phyloP scores from a whole-genome alignment of 1,139 yeast genomes.

The Kazachstania sp. region DNA sequence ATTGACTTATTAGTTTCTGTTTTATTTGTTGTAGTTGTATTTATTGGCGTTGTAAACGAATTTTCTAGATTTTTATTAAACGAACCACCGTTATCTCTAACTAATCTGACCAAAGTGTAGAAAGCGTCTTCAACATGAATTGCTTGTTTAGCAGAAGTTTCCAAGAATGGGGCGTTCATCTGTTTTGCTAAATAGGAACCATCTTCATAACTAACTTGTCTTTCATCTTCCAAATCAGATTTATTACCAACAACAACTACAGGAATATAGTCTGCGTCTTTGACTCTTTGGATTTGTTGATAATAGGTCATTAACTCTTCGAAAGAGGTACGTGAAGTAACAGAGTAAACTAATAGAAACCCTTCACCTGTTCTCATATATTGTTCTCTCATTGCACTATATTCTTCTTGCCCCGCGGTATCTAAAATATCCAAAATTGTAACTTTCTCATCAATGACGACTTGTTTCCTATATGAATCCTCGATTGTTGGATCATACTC shows the following conservation, averaged over 20 bases:
- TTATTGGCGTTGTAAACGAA: neutral
- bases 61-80: constrained; percentile 16
- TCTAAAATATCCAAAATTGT: constrained; percentile 81
- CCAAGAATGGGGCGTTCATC: constrained; percentile 74
- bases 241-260: constrained; percentile 71
- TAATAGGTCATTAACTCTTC: constrained; percentile 72
- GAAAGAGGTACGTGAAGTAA: constrained; percentile 69
- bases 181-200: constrained; percentile 70
- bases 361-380: constrained; percentile 94
- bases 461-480: constrained; percentile 75
- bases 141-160: constrained; percentile 88
- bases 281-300: constrained; percentile 79
- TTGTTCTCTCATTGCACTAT: constrained; percentile 90
- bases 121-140: constrained; percentile 93
- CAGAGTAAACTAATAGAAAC: constrained; percentile 73
- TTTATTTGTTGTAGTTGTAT: neutral
- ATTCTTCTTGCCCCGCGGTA: constrained; percentile 98
- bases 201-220: constrained; percentile 75
- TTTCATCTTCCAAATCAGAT: constrained; percentile 70
- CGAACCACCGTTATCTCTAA: constrained; percentile 39
- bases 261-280: constrained; percentile 68
- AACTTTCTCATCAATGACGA: constrained; percentile 70
- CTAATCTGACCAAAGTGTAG: constrained; percentile 60
- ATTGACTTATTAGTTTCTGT: neutral
- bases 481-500: constrained; percentile 98